Conservation (phyloP, 345 rosid species). For the Pseudoturritis turrita region DNA sequence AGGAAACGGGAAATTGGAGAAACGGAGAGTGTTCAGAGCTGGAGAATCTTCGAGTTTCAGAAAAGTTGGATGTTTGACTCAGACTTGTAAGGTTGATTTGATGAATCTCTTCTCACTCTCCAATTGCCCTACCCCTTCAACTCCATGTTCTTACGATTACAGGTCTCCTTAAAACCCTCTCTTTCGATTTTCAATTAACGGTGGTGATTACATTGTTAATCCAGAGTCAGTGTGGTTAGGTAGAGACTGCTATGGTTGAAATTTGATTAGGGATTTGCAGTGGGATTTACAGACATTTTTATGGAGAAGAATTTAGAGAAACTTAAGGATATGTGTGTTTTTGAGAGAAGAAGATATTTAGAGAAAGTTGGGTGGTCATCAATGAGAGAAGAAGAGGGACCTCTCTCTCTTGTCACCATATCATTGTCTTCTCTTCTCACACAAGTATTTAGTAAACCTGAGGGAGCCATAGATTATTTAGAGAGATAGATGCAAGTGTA, state of each 20-base stretch:
- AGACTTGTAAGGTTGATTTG: conserved; percentile 47
- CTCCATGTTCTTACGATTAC: conserved; percentile 60
- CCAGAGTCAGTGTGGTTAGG: conserved; percentile 1
- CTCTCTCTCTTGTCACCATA: conserved; percentile 11
- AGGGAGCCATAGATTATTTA: conserved; percentile 1
- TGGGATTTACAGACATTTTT: not conserved
- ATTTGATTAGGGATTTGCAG: not conserved
- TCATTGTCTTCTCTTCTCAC: conserved; percentile 15
- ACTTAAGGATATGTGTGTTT: not conserved
- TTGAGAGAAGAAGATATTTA: conserved; percentile 3
- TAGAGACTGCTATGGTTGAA: not conserved
- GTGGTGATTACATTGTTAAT: not conserved
- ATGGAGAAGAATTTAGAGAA: not conserved
- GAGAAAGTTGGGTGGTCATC: conserved; percentile 18
- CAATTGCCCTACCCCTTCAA: conserved; percentile 40
- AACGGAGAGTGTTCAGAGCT: conserved; percentile 35
- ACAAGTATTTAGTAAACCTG: not conserved
- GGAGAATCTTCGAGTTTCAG: conserved; percentile 43
- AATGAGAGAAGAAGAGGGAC: conserved; percentile 8
- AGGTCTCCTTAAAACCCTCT: too few species aligned
- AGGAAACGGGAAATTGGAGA: not conserved
- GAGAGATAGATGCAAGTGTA: conserved; percentile 6
- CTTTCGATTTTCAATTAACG: not conserved
- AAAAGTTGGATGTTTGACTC: conserved; percentile 47
- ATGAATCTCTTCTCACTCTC: conserved; percentile 49